phyloP scores from a whole-genome alignment of 2,329 filamentous ascomycete species.

The Myriosclerotinia curreyana region DNA sequence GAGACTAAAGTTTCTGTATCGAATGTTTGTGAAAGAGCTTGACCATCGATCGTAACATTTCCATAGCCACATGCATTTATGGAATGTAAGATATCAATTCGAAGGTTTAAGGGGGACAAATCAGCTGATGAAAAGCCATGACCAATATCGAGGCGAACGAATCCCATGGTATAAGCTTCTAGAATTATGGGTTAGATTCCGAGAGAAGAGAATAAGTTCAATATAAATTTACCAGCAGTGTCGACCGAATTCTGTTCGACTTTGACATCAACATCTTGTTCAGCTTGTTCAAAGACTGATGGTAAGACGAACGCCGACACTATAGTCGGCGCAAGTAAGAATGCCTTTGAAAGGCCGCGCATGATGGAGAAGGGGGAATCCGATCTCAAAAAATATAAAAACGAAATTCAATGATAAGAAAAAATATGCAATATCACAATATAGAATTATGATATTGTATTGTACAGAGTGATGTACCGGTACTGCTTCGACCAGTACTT shows the following conservation, averaged over 20 bases:
- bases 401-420: background rate
- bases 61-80: conserved; percentile 47
- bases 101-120: conserved; percentile 35
- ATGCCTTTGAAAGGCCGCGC: conserved; percentile 37
- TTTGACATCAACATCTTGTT: background rate
- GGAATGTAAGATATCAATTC: conserved; percentile 47
- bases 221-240: background rate
- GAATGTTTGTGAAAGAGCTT: conserved; percentile 42
- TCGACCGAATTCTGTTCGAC: background rate
- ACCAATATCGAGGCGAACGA: conserved; percentile 28
- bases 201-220: no score
- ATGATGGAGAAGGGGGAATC: conserved; percentile 28
- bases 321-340: conserved; percentile 35
- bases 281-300: background rate
- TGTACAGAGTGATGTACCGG: no score
- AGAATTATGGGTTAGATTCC: background rate
- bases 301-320: conserved; percentile 33
- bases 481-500: background rate
- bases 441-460: background rate
- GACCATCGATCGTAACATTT: conserved; percentile 49
- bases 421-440: background rate
- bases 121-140: conserved; percentile 30
- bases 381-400: conserved; percentile 1
- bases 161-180: conserved; percentile 26
- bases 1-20: conserved; percentile 22